Conservation (phyloP, 805 yeast species). For the Danielozyma ontarioensis region DNA sequence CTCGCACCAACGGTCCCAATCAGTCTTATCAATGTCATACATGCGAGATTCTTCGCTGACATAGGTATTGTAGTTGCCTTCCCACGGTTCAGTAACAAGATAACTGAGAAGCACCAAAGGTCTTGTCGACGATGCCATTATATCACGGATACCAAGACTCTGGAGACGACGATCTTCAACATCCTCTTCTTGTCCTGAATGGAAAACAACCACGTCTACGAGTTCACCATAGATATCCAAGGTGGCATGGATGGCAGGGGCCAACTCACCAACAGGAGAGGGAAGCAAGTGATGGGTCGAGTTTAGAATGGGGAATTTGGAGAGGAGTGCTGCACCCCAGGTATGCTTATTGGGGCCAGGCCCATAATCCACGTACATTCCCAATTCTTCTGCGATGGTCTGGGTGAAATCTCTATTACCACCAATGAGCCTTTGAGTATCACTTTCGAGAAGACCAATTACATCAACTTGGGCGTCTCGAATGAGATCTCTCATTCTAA, state of each 20-base stretch:
- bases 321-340: constrained; percentile 92
- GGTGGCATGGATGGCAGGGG: constrained; percentile 97
- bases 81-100: constrained; percentile 78
- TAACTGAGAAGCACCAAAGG: constrained; percentile 89
- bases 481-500: constrained; percentile 79
- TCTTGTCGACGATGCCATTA: constrained; percentile 77
- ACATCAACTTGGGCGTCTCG: constrained; percentile 86
- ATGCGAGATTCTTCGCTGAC: constrained; percentile 80
- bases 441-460: constrained; percentile 86
- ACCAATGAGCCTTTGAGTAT: constrained; percentile 89
- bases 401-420: constrained; percentile 95
- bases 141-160: constrained; percentile 63
- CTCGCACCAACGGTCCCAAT: constrained; percentile 98
- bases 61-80: constrained; percentile 89
- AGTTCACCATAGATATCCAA: constrained; percentile 81
- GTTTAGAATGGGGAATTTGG: constrained; percentile 88
- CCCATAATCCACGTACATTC: constrained; percentile 93
- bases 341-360: constrained; percentile 98
- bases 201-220: constrained; percentile 95
- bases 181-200: constrained; percentile 97
- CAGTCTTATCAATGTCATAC: constrained; percentile 89
- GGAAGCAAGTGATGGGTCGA: constrained; percentile 91
- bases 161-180: constrained; percentile 89
- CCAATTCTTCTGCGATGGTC: constrained; percentile 83
- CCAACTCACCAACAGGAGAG: constrained; percentile 95